Evolutionary conservation across 2,329 filamentous ascomycete species (phyloP), one percentile per base, ranked within the genome.

Genomic region (Periconia sp.): DNA sequence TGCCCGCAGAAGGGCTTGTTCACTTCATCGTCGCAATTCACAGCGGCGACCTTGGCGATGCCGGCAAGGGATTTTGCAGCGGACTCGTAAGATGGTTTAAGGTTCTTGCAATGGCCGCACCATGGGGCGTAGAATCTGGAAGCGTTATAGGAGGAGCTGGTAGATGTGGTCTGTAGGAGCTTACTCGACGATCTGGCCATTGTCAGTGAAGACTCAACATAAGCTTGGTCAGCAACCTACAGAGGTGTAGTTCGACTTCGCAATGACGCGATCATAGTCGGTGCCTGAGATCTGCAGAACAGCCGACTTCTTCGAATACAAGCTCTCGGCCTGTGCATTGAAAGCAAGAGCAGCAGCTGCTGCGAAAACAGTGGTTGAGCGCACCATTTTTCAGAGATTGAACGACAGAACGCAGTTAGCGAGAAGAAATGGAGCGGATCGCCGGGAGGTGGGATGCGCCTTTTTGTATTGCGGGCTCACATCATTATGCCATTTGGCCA

Each of bases 41-140:
- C 79, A 41, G 95, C 94, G 34, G 90, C 94, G 29, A 99, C 92
- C 63, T 96, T 95, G 60, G 91, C 94, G 11, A 97, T 80, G 11
- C 94, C 94, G n/a, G 87, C 83, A 45, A 99, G 86, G 60, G 85
- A 90, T 62, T 87, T 88, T 58, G 94, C 94, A 2, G 86, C 92
- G 72, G 96, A 96, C 72, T 97, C 92, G 73, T 94, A 99, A 31
- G 89, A 89, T 3, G 92, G 92, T 74, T 96, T 92, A 63, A 99
- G 86, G 73, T 88, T 96, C 74, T 96, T 82, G 77, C 94, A 99
- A 74, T 97, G 94, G 29, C 92, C 94, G 64, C 94, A 97, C 92
- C 92, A 97, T 17, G 92, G 92, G 7, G 92, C 92, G 65, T 96
- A 97, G 80, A 97, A 97, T 73, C 92, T 89, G 80, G 80, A 54